phyloP scores from a whole-genome alignment of 1,284 basidiomycete genomes.

The Cutaneotrichosporon cutaneum region DNA sequence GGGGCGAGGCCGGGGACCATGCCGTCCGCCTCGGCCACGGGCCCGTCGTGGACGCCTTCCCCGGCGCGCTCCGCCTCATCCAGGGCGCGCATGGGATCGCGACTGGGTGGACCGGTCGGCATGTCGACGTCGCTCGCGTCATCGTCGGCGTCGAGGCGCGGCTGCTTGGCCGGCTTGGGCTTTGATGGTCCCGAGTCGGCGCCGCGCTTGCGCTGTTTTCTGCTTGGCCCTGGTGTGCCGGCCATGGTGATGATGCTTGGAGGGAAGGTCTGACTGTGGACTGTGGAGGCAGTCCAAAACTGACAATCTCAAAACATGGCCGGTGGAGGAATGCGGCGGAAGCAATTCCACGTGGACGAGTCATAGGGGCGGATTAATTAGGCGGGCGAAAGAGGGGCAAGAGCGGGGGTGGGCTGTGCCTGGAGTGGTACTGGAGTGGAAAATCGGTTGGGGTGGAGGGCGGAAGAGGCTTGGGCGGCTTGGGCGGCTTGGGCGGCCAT shows the following conservation, averaged over 20 bases:
- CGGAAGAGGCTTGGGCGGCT: too few species aligned
- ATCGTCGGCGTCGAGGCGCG: slow-evolving; percentile 16
- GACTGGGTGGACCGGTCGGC: slow-evolving; percentile 6
- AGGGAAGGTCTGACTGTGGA: background rate
- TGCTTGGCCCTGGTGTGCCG: slow-evolving; percentile 18
- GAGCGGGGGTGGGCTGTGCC: background rate
- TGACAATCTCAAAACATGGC: slow-evolving; percentile 4
- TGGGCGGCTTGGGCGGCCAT: too few species aligned
- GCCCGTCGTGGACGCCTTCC: slow-evolving; percentile 17
- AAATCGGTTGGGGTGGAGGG: background rate
- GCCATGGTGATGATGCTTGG: background rate
- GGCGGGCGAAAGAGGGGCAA: background rate
- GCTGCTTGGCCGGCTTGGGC: slow-evolving; percentile 8
- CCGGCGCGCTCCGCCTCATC: slow-evolving; percentile 11
- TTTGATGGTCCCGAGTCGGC: background rate
- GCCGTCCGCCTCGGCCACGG: slow-evolving; percentile 25
- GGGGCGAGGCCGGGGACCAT: slow-evolving; percentile 60
- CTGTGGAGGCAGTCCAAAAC: background rate
- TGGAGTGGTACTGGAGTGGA: background rate
- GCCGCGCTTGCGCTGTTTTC: slow-evolving; percentile 14
- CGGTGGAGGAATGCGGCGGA: slow-evolving; percentile 9
- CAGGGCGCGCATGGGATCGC: slow-evolving; percentile 11
- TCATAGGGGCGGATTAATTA: background rate
- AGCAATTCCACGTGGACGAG: background rate
- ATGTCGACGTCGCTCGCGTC: slow-evolving; percentile 14